A percentile compares a stretch with the other conserved stretches of the same genome.
These are phyloP conservation scores for Linum tenue DNA, from an alignment of 345 rosid genomes.

Conservation along the genomic window DNA sequence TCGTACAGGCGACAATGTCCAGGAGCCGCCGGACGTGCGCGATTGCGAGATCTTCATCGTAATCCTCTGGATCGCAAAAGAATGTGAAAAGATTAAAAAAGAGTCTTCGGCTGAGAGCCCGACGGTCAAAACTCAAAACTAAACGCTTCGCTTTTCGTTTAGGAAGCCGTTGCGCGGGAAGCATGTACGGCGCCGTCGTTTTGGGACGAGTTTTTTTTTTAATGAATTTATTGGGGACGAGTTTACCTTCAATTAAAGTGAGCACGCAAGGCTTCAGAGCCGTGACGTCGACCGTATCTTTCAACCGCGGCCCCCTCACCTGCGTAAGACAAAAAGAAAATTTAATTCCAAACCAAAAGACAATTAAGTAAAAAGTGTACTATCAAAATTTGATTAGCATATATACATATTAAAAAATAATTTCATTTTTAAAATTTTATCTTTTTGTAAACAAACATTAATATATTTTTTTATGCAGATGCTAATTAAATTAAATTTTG, in stretches of 20 bases:
- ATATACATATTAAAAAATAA: no score
- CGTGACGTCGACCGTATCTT: constrained; percentile 64
- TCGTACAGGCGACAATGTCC: constrained; percentile 81
- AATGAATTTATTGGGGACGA: no score
- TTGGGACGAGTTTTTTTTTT: background rate
- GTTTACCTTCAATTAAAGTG: constrained; percentile 52
- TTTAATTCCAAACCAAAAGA: background rate
- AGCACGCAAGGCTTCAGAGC: constrained; percentile 82
- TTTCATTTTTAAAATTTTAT: no score
- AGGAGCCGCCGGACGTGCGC: constrained; percentile 87
- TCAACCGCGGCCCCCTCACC: constrained; percentile 66
- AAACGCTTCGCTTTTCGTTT: background rate
- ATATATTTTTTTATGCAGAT: no score
- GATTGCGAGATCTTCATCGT: constrained; percentile 69
- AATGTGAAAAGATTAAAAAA: background rate
- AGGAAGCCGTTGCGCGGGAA: constrained; percentile 12
- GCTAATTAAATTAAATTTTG: no score
- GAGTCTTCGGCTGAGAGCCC: background rate
- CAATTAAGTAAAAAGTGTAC: background rate
- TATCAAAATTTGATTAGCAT: no score
- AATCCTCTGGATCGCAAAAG: constrained; percentile 47
- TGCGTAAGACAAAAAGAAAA: constrained; percentile 15
- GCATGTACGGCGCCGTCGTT: background rate
- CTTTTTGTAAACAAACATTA: no score
- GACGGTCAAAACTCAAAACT: background rate